Evolutionary conservation across 1,284 basidiomycete species (phyloP).

Genomic region (Boletus semigastroideus): DNA sequence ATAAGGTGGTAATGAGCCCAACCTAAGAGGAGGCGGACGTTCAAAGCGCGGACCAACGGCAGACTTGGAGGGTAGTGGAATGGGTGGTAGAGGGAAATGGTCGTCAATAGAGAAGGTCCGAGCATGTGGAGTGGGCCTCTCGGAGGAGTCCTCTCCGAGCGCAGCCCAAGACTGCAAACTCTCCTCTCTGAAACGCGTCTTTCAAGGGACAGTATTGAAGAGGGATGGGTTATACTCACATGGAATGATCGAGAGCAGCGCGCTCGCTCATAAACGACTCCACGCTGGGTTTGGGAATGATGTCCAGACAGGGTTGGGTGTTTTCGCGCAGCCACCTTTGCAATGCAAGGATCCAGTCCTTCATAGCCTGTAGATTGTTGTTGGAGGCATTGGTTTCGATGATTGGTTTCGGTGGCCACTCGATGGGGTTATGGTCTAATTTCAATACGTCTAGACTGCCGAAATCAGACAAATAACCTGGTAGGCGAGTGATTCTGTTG

Average conservation of each 20-base stretch:
- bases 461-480: constrained; percentile 78
- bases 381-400: constrained; percentile 44
- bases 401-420: constrained; percentile 79
- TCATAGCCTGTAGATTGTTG: constrained; percentile 54
- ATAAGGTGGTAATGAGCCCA: constrained; percentile 45
- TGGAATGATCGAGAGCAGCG: constrained; percentile 40
- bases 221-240: constrained; percentile 36
- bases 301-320: constrained; percentile 29
- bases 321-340: constrained; percentile 75
- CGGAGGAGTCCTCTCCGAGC: constrained; percentile 38
- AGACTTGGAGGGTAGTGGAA: constrained; percentile 34
- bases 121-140: constrained; percentile 50
- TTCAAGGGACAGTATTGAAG: constrained; percentile 5
- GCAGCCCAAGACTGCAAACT: constrained; percentile 43
- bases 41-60: constrained; percentile 31
- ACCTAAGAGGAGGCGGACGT: constrained; percentile 51
- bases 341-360: constrained; percentile 71
- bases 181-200: constrained; percentile 36
- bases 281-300: constrained; percentile 35
- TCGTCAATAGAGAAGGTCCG: constrained; percentile 61
- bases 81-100: constrained; percentile 48
- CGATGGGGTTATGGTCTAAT: constrained; percentile 87
- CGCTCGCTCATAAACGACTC: constrained; percentile 48
- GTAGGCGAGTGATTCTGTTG: constrained; percentile 82
- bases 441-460: constrained; percentile 78